Percentiles rank a stretch among this genome's conserved stretches.
These are phyloP conservation scores for Russula dissimulans DNA, from an alignment of 768 basidiomycete genomes.

Conservation along the genomic window DNA sequence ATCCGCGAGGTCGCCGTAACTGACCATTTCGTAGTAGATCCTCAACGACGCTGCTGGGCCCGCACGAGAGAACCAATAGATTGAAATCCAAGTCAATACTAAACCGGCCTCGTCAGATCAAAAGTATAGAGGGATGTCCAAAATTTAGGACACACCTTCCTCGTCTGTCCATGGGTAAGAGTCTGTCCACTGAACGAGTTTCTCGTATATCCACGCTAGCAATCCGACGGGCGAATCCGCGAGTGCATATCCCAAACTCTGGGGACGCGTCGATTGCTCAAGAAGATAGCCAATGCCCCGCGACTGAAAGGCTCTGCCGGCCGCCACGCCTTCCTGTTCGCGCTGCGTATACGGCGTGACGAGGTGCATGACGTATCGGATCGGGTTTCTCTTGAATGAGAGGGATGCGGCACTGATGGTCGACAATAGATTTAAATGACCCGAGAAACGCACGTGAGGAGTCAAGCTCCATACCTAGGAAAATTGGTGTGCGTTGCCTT, in stretches of 20 bases:
- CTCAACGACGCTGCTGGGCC: conserved; percentile 26
- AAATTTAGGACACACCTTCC: conserved; percentile 31
- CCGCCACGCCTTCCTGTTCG: conserved; percentile 24
- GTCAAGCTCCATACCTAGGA: conserved; percentile 20
- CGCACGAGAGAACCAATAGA: conserved; percentile 31
- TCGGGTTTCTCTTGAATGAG: conserved; percentile 18
- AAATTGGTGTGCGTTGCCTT: conserved; percentile 31
- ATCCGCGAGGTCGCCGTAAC: background rate
- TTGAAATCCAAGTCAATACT: conserved; percentile 31
- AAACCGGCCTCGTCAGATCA: background rate
- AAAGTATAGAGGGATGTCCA: background rate
- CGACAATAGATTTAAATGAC: background rate
- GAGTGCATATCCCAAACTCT: conserved; percentile 39
- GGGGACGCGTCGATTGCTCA: conserved; percentile 27
- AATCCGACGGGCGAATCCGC: conserved; percentile 48
- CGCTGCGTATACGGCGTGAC: conserved; percentile 24
- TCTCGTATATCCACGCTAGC: conserved; percentile 33
- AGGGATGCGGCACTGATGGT: background rate
- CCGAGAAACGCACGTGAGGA: background rate
- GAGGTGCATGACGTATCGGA: conserved; percentile 25
- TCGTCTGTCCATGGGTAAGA: conserved; percentile 49
- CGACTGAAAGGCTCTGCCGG: conserved; percentile 15
- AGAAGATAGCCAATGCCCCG: conserved; percentile 28
- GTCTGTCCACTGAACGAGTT: conserved; percentile 31
- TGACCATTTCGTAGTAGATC: conserved; percentile 27